Percentiles rank a stretch among this genome's conserved stretches.
phyloP scores from a whole-genome alignment of 805 yeast species.

The Candida fluviatilis region DNA sequence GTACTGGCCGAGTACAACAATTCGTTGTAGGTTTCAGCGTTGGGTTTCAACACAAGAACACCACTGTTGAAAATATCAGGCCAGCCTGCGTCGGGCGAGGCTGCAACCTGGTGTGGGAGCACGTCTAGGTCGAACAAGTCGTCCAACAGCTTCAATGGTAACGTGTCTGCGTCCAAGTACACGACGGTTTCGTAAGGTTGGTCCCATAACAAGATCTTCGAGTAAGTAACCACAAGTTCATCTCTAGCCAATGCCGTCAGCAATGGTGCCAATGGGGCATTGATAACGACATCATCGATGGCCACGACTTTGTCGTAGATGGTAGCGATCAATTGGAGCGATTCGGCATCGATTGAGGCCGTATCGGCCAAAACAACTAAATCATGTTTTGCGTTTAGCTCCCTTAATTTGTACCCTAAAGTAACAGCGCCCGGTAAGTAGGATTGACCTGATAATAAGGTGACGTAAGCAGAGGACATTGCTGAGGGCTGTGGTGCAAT shows the following conservation, averaged over 20 bases:
- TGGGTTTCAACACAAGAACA: slow-evolving; percentile 21
- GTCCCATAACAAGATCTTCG: slow-evolving; percentile 25
- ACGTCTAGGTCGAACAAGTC: slow-evolving; percentile 16
- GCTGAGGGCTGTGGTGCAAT: no score
- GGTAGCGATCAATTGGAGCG: slow-evolving; percentile 15
- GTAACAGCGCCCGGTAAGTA: slow-evolving; percentile 25
- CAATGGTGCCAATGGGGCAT: slow-evolving; percentile 17
- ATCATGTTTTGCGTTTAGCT: slow-evolving; percentile 13
- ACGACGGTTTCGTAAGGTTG: slow-evolving; percentile 18
- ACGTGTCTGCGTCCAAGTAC: slow-evolving; percentile 26
- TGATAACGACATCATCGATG: slow-evolving; percentile 14
- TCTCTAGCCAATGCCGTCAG: slow-evolving; percentile 19
- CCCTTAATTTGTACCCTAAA: slow-evolving; percentile 18
- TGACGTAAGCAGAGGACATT: slow-evolving; percentile 17
- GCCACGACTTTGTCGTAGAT: slow-evolving; percentile 24
- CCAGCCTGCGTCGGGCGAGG: slow-evolving; percentile 30
- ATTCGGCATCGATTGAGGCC: slow-evolving; percentile 11
- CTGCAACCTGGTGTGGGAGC: slow-evolving; percentile 12
- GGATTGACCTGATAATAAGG: slow-evolving; percentile 23
- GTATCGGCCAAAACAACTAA: slow-evolving; percentile 17
- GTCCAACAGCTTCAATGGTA: slow-evolving; percentile 20
- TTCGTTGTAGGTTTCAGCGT: slow-evolving; percentile 11
- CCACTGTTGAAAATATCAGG: slow-evolving; percentile 31
- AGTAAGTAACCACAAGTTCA: slow-evolving; percentile 23
- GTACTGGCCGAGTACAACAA: slow-evolving; percentile 12